Conservation (phyloP, 176 grass and related monocot genomes). For the Oryza brachyantha region DNA sequence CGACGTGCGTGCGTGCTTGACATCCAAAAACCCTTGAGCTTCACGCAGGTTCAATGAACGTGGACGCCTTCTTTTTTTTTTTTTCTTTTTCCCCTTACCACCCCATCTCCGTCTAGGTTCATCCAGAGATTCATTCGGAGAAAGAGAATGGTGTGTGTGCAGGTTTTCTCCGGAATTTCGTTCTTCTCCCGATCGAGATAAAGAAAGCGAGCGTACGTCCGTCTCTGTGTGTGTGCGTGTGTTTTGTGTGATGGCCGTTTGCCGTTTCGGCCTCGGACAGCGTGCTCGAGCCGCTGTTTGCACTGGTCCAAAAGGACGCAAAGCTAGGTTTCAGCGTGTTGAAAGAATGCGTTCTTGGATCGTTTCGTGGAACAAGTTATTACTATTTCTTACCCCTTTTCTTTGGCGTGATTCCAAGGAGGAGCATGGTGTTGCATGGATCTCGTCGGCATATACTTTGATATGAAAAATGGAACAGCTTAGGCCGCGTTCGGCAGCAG, state of each 20-base stretch:
- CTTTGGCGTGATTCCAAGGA: too few species aligned
- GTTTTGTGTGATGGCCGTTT: background rate
- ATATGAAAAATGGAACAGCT: too few species aligned
- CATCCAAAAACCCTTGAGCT: background rate
- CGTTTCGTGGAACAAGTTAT: too few species aligned
- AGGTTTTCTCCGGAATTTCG: conserved; percentile 1
- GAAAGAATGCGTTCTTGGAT: too few species aligned
- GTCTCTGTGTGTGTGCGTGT: too few species aligned
- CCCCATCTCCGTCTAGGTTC: conserved; percentile 28
- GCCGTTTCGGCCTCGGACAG: background rate
- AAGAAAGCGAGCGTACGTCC: background rate
- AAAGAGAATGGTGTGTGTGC: too few species aligned
- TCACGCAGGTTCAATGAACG: background rate
- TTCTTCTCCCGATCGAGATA: background rate
- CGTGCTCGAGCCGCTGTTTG: background rate
- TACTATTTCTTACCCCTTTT: too few species aligned
- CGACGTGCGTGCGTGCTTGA: background rate
- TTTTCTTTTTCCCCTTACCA: too few species aligned
- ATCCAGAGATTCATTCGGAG: background rate
- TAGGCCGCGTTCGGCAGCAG: too few species aligned
- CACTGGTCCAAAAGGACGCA: background rate
- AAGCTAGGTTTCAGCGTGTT: background rate
- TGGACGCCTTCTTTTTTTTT: background rate
- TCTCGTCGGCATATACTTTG: too few species aligned
- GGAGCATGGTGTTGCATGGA: too few species aligned